Conservation (phyloP, 208 protist species). For the Leishmania amazonensis region DNA sequence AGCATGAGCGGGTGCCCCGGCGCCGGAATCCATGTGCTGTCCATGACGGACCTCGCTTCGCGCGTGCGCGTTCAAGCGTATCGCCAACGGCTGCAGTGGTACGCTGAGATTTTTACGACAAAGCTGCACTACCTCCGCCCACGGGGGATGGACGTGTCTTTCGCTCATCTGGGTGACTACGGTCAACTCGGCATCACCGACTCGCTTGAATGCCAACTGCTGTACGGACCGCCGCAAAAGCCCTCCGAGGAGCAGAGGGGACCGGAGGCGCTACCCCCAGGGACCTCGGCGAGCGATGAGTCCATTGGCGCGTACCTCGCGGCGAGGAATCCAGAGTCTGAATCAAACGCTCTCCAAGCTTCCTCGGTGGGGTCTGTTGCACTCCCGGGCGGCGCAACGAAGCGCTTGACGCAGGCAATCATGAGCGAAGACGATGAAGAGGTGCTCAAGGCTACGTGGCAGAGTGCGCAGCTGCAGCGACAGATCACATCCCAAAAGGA, state of each 20-base stretch:
- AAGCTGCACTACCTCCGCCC: constrained; percentile 76
- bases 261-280: constrained; percentile 11
- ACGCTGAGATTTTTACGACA: constrained; percentile 71
- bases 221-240: constrained; percentile 59
- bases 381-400: constrained; percentile 23
- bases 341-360: constrained; percentile 15
- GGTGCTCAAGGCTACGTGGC: constrained; percentile 57
- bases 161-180: constrained; percentile 88
- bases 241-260: constrained; percentile 5
- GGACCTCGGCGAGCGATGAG: constrained; percentile 8
- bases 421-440: constrained; percentile 23
- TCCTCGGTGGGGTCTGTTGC: constrained; percentile 16
- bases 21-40: constrained; percentile 78
- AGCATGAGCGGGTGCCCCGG: constrained; percentile 83
- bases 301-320: constrained; percentile 42
- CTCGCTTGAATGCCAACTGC: constrained; percentile 77
- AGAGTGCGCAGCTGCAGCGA: constrained; percentile 43
- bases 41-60: constrained; percentile 42
- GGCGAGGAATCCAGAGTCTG: constrained; percentile 36
- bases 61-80: constrained; percentile 71
- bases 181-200: constrained; percentile 66
- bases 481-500: constrained; percentile 50
- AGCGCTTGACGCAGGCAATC: constrained; percentile 45
- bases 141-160: constrained; percentile 74
- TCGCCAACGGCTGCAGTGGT: constrained; percentile 85